Percentiles rank a stretch among this genome's conserved stretches.
These are phyloP conservation scores for Phyllosticta ampelicida DNA, from an alignment of 2,329 filamentous ascomycete species.

Conservation along the genomic window DNA sequence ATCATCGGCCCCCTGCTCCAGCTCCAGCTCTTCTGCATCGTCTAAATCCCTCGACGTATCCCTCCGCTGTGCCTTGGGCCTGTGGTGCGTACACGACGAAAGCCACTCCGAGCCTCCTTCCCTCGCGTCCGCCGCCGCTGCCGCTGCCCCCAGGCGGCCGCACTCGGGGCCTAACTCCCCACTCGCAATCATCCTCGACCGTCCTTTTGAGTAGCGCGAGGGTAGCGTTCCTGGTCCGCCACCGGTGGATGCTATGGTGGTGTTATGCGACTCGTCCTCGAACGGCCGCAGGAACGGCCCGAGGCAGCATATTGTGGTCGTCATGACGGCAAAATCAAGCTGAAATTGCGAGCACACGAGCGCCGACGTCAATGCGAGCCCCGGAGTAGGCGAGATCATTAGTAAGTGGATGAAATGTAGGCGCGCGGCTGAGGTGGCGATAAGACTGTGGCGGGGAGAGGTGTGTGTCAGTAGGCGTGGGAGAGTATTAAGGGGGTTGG, in stretches of 20 bases:
- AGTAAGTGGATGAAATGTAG: conserved; percentile 17
- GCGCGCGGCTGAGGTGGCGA: conserved; percentile 18
- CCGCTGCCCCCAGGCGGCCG: not conserved
- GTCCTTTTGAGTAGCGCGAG: not conserved
- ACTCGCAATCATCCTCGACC: not conserved
- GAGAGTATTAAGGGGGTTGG: too few species aligned
- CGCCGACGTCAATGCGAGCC: conserved; percentile 16
- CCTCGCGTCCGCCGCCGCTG: too few species aligned
- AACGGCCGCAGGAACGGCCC: conserved; percentile 25
- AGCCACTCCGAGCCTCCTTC: not conserved
- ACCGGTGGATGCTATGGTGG: too few species aligned
- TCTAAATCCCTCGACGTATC: too few species aligned
- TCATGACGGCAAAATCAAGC: conserved; percentile 27
- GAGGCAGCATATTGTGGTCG: conserved; percentile 22
- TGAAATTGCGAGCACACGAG: conserved; percentile 25
- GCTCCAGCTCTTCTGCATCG: too few species aligned
- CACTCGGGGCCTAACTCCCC: not conserved
- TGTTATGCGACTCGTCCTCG: conserved; percentile 17
- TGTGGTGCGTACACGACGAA: not conserved
- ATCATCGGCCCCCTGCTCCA: too few species aligned
- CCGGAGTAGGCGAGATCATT: conserved; percentile 11
- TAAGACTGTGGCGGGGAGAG: conserved; percentile 14
- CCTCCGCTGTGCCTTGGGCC: too few species aligned
- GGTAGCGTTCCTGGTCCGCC: not conserved
- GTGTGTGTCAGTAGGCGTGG: not conserved